A percentile compares a stretch with the other conserved stretches of the same genome.
These are phyloP conservation scores for Gelatoporia subvermispora DNA, from an alignment of 768 basidiomycete genomes.

Conservation along the genomic window DNA sequence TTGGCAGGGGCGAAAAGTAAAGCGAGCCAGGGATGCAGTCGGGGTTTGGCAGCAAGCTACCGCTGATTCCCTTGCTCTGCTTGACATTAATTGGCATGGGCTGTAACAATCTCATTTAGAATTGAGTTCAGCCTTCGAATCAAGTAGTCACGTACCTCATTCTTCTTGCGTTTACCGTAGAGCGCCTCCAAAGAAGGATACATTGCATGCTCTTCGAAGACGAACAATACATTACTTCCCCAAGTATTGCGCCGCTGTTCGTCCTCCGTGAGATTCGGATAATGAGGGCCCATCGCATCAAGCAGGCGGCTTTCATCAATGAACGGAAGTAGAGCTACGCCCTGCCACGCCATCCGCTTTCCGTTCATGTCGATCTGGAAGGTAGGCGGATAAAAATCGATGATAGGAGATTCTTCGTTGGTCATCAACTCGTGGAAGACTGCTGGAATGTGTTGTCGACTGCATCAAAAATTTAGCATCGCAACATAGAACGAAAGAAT, in stretches of 20 bases:
- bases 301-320: constrained; percentile 84
- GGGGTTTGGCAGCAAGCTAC: constrained; percentile 77
- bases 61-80: constrained; percentile 74
- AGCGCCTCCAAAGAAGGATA: constrained; percentile 85
- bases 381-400: constrained; percentile 89
- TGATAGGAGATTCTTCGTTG: constrained; percentile 82
- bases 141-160: constrained; percentile 51
- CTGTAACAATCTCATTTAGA: constrained; percentile 36
- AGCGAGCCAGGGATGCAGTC: constrained; percentile 90
- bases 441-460: constrained; percentile 83
- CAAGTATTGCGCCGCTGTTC: constrained; percentile 81
- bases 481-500: constrained; percentile 4
- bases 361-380: constrained; percentile 99
- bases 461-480: constrained; percentile 24
- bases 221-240: constrained; percentile 81
- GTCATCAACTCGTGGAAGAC: constrained; percentile 87
- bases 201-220: constrained; percentile 77
- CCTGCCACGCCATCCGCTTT: constrained; percentile 99
- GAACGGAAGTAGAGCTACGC: constrained; percentile 93
- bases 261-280: constrained; percentile 66
- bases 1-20: constrained; percentile 68
- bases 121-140: no score
- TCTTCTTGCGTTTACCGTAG: constrained; percentile 83
- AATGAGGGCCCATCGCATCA: constrained; percentile 71
- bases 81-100: constrained; percentile 65